Percentiles rank a stretch among this genome's conserved stretches.
Evolutionary conservation across 176 grass and related monocot genomes (phyloP).

Genomic region (bread wheat (Triticum aestivum)): DNA sequence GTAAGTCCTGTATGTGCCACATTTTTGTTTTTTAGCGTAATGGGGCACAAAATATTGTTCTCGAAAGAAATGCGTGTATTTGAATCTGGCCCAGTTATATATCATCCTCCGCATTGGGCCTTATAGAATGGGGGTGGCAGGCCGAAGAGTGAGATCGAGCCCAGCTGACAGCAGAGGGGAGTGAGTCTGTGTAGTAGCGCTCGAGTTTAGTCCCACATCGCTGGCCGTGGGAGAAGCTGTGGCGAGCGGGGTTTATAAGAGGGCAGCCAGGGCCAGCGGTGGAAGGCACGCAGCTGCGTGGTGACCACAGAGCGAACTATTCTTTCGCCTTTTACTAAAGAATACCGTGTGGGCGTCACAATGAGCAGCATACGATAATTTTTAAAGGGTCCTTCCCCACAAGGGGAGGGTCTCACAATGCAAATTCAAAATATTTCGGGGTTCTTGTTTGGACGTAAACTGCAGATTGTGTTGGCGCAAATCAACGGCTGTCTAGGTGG

Average conservation of each 20-base stretch:
- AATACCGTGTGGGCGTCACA: conserved; percentile 39
- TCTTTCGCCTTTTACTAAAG: conserved; percentile 97
- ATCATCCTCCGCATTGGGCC: too few species aligned
- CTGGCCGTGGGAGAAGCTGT: neutral
- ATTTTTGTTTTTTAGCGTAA: too few species aligned
- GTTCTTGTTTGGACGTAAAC: too few species aligned
- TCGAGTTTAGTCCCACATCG: neutral
- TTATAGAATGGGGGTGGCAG: too few species aligned
- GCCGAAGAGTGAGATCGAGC: too few species aligned
- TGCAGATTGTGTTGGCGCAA: too few species aligned
- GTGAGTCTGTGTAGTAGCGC: neutral
- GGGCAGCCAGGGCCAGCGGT: neutral
- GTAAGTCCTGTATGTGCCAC: too few species aligned
- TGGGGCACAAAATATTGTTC: too few species aligned
- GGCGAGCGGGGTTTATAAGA: neutral
- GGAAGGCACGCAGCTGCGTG: conserved; percentile 35
- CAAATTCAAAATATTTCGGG: neutral
- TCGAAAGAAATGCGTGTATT: too few species aligned
- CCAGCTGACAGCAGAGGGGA: too few species aligned
- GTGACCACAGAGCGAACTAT: conserved; percentile 59
- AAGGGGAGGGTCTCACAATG: neutral
- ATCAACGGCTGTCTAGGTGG: too few species aligned
- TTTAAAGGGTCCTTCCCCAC: neutral
- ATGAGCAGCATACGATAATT: conserved; percentile 1
- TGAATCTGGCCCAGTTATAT: too few species aligned